Evolutionary conservation across 257 asterid species (phyloP).

Genomic region (Rauvolfia tetraphylla): DNA sequence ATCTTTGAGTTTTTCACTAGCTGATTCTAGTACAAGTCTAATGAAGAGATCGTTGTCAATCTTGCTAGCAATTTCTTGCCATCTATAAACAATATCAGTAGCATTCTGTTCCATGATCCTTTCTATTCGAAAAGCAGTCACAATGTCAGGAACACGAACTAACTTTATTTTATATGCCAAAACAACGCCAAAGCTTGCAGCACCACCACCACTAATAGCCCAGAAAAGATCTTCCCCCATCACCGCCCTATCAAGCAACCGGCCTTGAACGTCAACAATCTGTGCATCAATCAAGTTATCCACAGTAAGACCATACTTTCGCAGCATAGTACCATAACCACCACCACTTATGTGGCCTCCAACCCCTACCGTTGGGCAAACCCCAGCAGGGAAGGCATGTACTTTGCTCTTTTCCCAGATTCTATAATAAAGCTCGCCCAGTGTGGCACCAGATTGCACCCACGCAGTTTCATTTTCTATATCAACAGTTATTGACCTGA

Average conservation of each 20-base stretch:
- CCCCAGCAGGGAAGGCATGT: background rate
- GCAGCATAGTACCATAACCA: constrained; percentile 18
- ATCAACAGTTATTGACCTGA: background rate
- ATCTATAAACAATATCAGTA: background rate
- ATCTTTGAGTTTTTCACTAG: background rate
- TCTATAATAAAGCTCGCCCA: background rate
- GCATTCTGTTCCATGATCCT: constrained; percentile 9
- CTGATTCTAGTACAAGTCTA: constrained; percentile 15
- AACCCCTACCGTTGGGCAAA: constrained; percentile 3
- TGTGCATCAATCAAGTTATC: constrained; percentile 40
- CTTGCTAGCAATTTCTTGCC: constrained; percentile 3
- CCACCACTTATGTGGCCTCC: constrained; percentile 19
- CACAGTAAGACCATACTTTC: constrained; percentile 25
- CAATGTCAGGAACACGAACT: constrained; percentile 9
- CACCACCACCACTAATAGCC: constrained; percentile 24
- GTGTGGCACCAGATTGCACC: no score
- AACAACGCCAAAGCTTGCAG: constrained; percentile 18
- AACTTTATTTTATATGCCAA: constrained; percentile 13
- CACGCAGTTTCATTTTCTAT: background rate
- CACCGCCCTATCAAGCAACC: constrained; percentile 27
- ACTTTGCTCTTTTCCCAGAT: constrained; percentile 5
- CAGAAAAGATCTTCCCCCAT: constrained; percentile 44
- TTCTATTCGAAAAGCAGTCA: background rate
- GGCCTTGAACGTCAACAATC: constrained; percentile 37
- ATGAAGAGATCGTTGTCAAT: constrained; percentile 23